Evolutionary conservation across 1,284 basidiomycete genomes (phyloP).

Genomic region (Ganoderma leucocontextum): DNA sequence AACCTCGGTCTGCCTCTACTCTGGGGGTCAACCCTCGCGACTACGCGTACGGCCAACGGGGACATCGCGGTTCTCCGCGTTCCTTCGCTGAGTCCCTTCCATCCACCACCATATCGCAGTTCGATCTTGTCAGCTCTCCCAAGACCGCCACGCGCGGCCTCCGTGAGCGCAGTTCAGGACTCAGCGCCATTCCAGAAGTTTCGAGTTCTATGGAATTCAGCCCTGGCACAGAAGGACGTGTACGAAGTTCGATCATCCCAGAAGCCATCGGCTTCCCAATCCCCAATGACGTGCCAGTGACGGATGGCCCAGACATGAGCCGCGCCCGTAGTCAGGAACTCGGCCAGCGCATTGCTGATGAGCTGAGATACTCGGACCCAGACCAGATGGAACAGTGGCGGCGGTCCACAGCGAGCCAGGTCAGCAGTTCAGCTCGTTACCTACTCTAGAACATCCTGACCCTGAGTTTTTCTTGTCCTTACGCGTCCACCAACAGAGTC

Average conservation of each 20-base stretch:
- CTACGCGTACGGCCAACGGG: constrained; percentile 31
- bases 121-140: constrained; percentile 49
- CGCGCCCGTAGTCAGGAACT: constrained; percentile 30
- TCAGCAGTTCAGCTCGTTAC: constrained; percentile 22
- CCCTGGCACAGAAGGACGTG: constrained; percentile 35
- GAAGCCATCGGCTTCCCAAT: constrained; percentile 38
- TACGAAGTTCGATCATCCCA: constrained; percentile 35
- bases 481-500: constrained; percentile 13
- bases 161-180: constrained; percentile 36
- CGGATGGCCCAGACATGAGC: constrained; percentile 4
- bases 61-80: constrained; percentile 30
- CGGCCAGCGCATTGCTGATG: constrained; percentile 38
- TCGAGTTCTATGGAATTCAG: constrained; percentile 43
- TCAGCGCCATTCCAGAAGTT: constrained; percentile 52
- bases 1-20: constrained; percentile 5
- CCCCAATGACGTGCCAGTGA: constrained; percentile 31
- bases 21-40: constrained; percentile 26
- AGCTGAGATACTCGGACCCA: constrained; percentile 48
- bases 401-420: constrained; percentile 38
- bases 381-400: constrained; percentile 48
- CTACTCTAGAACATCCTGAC: constrained; percentile 9
- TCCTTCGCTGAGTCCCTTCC: constrained; percentile 40
- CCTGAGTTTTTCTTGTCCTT: neutral
- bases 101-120: constrained; percentile 49
- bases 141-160: constrained; percentile 25